Conservation (phyloP, 2,329 filamentous ascomycete species). For the Sordariomycetes sp. region DNA sequence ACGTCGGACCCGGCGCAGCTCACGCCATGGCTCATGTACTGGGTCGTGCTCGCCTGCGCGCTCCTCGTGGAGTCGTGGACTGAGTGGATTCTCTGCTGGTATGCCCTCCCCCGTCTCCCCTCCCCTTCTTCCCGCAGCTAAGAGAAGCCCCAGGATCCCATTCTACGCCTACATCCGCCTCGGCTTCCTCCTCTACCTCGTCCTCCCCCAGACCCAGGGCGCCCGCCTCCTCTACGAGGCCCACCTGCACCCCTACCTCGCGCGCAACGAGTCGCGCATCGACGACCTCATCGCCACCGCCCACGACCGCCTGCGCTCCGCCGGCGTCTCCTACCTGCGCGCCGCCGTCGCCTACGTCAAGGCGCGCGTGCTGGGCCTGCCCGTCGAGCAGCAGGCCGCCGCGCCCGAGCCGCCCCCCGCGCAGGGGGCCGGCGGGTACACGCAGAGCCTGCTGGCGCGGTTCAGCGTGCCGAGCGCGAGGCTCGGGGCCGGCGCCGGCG, state of each 20-base stretch:
- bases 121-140: not conserved
- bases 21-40: conserved; percentile 99
- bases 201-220: conserved; percentile 95
- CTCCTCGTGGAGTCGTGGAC: conserved; percentile 80
- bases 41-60: conserved; percentile 79
- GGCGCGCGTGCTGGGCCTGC: conserved; percentile 69
- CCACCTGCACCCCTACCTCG: conserved; percentile 79
- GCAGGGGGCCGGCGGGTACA: conserved; percentile 44
- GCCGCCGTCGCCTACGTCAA: conserved; percentile 60
- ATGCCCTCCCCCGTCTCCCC: conserved; percentile 7
- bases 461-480: conserved; percentile 68
- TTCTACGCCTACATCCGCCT: conserved; percentile 92
- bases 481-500: conserved; percentile 13
- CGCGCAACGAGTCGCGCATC: conserved; percentile 77
- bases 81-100: conserved; percentile 78
- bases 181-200: conserved; percentile 81
- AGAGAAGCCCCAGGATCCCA: conserved; percentile 50
- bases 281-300: conserved; percentile 77
- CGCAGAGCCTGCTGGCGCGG: conserved; percentile 70
- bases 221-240: conserved; percentile 76
- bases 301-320: conserved; percentile 67
- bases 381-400: conserved; percentile 33
- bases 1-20: conserved; percentile 81
- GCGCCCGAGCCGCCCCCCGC: conserved; percentile 23
- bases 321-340: conserved; percentile 68